Evolutionary conservation across 2,329 filamentous ascomycete genomes (phyloP).

Genomic region (Botrytis hyacinthi): DNA sequence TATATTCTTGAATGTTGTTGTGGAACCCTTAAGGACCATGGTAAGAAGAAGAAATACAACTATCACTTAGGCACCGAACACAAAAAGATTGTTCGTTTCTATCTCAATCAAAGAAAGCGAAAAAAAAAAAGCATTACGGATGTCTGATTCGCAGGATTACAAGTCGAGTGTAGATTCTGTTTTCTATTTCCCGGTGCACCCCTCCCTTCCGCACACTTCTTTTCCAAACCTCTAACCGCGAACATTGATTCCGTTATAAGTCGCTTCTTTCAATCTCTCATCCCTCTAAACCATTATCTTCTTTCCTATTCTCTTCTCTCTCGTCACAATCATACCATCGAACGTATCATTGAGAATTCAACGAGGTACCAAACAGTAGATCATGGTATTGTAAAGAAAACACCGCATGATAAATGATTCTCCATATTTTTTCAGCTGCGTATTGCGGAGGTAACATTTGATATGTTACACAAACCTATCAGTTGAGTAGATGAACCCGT

Average conservation of each 20-base stretch:
- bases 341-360: background rate
- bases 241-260: background rate
- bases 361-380: background rate
- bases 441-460: background rate
- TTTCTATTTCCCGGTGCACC: background rate
- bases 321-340: background rate
- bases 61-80: too few relatives aligned
- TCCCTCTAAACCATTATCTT: background rate
- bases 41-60: too few relatives aligned
- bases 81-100: background rate
- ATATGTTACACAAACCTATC: background rate
- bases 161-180: background rate
- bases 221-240: background rate
- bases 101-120: background rate
- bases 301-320: background rate
- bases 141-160: too few relatives aligned
- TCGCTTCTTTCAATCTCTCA: background rate
- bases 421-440: background rate
- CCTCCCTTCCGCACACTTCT: background rate
- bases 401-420: background rate
- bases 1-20: rapidly evolving
- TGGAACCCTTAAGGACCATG: too few relatives aligned
- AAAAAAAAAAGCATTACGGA: background rate
- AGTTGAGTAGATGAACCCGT: background rate
- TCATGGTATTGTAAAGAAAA: background rate